Evolutionary conservation across 2,329 filamentous ascomycete genomes (phyloP).

Genomic region (Fusarium circinatum): DNA sequence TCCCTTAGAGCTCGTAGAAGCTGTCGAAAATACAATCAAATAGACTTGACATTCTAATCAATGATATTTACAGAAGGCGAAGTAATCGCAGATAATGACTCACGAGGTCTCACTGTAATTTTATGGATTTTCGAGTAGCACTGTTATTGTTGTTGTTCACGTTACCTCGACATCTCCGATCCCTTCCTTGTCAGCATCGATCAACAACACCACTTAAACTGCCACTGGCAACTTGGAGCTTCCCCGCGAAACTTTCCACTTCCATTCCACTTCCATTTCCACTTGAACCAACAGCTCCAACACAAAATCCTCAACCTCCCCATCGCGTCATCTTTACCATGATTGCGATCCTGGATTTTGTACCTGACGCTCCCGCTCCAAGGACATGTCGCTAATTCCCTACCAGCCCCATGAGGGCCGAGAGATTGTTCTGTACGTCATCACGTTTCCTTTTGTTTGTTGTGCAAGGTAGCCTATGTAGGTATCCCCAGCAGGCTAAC

Average conservation of each 20-base stretch:
- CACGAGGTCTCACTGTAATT: neutral
- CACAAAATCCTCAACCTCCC: slow-evolving; percentile 1
- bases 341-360: slow-evolving; percentile 37
- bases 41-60: no score
- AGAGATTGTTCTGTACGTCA: slow-evolving; percentile 81
- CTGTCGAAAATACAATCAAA: neutral
- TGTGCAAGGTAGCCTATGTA: neutral
- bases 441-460: slow-evolving; percentile 49
- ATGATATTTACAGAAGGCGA: neutral
- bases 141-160: neutral
- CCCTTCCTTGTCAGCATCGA: slow-evolving; percentile 23
- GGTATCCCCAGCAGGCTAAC: slow-evolving; percentile 7
- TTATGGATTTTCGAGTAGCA: neutral
- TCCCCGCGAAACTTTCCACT: slow-evolving; percentile 20
- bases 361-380: slow-evolving; percentile 27
- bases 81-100: neutral
- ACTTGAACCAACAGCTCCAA: neutral
- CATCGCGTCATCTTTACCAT: slow-evolving; percentile 32
- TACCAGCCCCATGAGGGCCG: slow-evolving; percentile 78
- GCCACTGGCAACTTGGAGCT: slow-evolving; percentile 2
- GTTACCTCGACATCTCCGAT: neutral
- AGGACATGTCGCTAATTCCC: slow-evolving; percentile 75
- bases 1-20: rapidly evolving
- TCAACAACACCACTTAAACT: slow-evolving; percentile 16
- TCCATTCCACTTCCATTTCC: slow-evolving; percentile 8